A percentile compares a stretch with the other conserved stretches of the same genome.
Conservation (phyloP, 805 yeast genomes). For the Saccharomyces mikatae region DNA sequence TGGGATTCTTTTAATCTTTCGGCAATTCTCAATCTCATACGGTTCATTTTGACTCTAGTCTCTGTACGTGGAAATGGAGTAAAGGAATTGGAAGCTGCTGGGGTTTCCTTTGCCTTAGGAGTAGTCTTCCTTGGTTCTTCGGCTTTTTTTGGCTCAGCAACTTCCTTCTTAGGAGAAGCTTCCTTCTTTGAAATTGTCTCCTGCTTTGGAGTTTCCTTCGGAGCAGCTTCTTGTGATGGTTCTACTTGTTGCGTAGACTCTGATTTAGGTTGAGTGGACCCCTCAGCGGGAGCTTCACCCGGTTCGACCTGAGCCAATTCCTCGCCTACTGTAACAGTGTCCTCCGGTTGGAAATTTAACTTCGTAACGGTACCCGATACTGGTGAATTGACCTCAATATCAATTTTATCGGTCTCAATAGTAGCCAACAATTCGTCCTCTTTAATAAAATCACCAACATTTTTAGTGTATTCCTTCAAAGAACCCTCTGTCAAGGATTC, state of each 20-base stretch:
- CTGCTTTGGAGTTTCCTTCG: constrained; percentile 29
- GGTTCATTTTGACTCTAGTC: constrained; percentile 93
- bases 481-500: constrained; percentile 98
- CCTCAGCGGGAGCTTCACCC: constrained; percentile 56
- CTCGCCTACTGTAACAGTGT: constrained; percentile 94
- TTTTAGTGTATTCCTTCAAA: constrained; percentile 56
- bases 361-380: constrained; percentile 83
- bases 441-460: constrained; percentile 81
- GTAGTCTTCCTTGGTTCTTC: constrained; percentile 25
- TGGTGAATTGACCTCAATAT: constrained; percentile 94
- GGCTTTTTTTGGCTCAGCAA: constrained; percentile 14
- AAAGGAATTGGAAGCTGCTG: constrained; percentile 27
- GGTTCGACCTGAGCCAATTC: constrained; percentile 82
- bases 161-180: constrained; percentile 28
- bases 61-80: constrained; percentile 71
- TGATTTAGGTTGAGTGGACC: constrained; percentile 35
- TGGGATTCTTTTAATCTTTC: constrained; percentile 98
- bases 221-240: constrained; percentile 24
- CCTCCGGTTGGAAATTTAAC: constrained; percentile 73
- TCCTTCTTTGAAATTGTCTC: constrained; percentile 19
- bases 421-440: constrained; percentile 90
- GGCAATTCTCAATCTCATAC: constrained; percentile 98
- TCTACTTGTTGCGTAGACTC: constrained; percentile 24
- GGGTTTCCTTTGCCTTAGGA: constrained; percentile 24
- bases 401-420: constrained; percentile 96